Percentiles rank a stretch among this genome's conserved stretches.
These are phyloP conservation scores for Salix dunnii DNA, from an alignment of 345 rosid species.

Conservation along the genomic window DNA sequence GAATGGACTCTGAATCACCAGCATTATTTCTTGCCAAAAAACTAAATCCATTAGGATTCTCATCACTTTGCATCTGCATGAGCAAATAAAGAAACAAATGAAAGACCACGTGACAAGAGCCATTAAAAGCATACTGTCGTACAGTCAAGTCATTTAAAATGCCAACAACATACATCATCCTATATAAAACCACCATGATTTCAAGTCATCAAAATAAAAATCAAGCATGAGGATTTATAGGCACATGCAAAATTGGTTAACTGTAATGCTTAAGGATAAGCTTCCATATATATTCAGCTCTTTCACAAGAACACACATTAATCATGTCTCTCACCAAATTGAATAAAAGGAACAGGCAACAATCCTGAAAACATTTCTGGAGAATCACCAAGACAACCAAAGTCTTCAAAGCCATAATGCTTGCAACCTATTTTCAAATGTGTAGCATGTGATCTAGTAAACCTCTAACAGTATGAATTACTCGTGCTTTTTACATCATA, in stretches of 20 bases:
- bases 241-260: neutral
- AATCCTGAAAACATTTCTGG: neutral
- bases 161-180: neutral
- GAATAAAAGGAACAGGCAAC: neutral
- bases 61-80: conserved; percentile 41
- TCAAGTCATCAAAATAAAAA: neutral
- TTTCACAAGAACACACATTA: conserved; percentile 1
- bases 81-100: conserved; percentile 11
- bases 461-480: neutral
- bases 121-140: neutral
- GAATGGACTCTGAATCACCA: conserved; percentile 29
- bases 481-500: neutral
- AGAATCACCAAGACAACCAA: neutral
- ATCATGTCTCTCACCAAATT: neutral
- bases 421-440: neutral
- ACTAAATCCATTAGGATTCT: conserved; percentile 41
- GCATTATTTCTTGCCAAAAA: conserved; percentile 30
- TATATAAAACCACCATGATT: neutral
- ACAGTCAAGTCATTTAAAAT: neutral
- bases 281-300: neutral
- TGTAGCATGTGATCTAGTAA: neutral
- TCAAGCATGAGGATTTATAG: neutral
- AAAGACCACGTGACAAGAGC: neutral
- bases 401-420: neutral
- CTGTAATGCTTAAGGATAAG: neutral